These are phyloP conservation scores for Penicillium sp. DNA, from an alignment of 2,329 filamentous ascomycete genomes.

Conservation along the genomic window DNA sequence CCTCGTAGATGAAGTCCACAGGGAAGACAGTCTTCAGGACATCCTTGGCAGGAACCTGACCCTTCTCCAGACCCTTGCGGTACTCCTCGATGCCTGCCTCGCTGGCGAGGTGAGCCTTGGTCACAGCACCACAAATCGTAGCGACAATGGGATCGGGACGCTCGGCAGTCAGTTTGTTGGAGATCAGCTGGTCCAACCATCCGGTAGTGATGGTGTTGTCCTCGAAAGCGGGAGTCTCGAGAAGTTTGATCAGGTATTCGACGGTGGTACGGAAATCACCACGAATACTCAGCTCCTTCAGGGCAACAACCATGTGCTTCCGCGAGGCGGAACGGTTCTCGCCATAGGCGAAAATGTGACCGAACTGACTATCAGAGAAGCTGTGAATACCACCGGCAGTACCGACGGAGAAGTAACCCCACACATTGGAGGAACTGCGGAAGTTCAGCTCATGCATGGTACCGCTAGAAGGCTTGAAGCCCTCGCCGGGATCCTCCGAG, in stretches of 20 bases:
- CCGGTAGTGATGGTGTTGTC: conserved; percentile 99
- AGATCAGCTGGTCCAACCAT: conserved; percentile 98
- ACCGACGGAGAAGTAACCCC: conserved; percentile 99
- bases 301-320: conserved; percentile 98
- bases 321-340: conserved; percentile 95
- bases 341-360: conserved; percentile 98
- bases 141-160: conserved; percentile 90
- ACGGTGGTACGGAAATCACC: conserved; percentile 99
- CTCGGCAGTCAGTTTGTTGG: conserved; percentile 95
- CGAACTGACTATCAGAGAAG: conserved; percentile 98
- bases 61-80: conserved; percentile 86
- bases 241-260: conserved; percentile 97
- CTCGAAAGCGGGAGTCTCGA: conserved; percentile 97
- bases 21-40: conserved; percentile 97
- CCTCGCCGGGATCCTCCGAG: conserved; percentile 96
- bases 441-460: conserved; percentile 99
- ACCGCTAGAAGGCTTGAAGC: conserved; percentile 98
- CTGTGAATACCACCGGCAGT: conserved; percentile 97
- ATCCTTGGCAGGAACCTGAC: conserved; percentile 95
- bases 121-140: conserved; percentile 93
- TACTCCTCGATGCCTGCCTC: conserved; percentile 88
- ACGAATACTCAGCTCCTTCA: conserved; percentile 99
- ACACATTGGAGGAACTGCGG: conserved; percentile 96
- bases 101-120: conserved; percentile 92
- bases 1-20: conserved; percentile 98